Evolutionary conservation across 208 protist species (phyloP).

Genomic region (Trypanosoma melophagium): DNA sequence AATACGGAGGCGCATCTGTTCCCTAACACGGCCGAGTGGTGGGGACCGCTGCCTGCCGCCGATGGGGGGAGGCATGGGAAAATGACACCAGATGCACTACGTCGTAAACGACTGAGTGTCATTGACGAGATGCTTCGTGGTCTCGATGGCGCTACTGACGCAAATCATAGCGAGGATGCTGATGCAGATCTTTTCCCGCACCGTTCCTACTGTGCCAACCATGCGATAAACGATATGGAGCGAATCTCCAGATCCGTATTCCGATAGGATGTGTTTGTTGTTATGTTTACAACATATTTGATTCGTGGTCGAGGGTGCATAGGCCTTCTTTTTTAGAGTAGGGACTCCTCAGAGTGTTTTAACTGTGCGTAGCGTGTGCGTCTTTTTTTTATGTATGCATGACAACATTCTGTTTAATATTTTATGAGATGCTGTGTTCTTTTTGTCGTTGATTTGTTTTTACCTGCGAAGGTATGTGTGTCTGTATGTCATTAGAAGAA

Average conservation of each 20-base stretch:
- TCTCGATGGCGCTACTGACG: background rate
- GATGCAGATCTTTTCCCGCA: background rate
- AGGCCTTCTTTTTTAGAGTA: too few relatives aligned
- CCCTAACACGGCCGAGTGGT: conserved; percentile 46
- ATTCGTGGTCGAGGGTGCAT: too few relatives aligned
- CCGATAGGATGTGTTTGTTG: background rate
- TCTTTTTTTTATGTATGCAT: conserved; percentile 1
- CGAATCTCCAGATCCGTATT: conserved; percentile 28
- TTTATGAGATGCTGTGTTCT: too few relatives aligned
- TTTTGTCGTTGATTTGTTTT: too few relatives aligned
- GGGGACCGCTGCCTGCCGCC: conserved; percentile 5
- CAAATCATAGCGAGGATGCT: background rate
- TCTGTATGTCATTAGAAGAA: too few relatives aligned
- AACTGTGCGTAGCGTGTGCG: too few relatives aligned
- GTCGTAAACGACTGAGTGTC: conserved; percentile 11
- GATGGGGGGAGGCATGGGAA: background rate
- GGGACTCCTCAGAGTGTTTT: too few relatives aligned
- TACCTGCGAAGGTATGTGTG: too few relatives aligned
- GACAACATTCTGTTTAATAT: too few relatives aligned
- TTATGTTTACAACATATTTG: too few relatives aligned
- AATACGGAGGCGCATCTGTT: conserved; percentile 57
- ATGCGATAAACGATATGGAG: conserved; percentile 23
- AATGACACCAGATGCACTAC: background rate
- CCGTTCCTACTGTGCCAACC: conserved; percentile 32
- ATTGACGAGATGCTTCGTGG: conserved; percentile 11